Conservation (phyloP, 768 basidiomycete species). For the Pleurotus tuoliensis region DNA sequence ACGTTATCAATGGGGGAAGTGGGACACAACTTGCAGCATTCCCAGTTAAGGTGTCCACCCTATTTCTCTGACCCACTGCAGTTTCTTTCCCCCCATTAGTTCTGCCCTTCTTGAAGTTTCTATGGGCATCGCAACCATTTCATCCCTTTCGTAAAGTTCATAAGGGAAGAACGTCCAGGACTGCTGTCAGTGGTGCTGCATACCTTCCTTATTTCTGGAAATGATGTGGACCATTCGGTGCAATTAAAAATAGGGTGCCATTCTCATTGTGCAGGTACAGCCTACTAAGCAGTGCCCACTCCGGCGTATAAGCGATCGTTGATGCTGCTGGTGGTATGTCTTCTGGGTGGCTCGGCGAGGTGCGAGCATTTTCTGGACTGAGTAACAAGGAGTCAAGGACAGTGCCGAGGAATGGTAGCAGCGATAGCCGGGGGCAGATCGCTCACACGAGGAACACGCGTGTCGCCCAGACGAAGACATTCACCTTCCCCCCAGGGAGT, state of each 20-base stretch:
- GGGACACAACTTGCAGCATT: slow-evolving; percentile 53
- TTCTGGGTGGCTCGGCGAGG: no score
- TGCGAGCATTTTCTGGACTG: no score
- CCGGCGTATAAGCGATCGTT: neutral
- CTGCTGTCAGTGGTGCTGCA: slow-evolving; percentile 55
- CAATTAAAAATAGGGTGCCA: slow-evolving; percentile 2
- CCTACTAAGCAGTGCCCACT: neutral
- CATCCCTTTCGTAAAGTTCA: slow-evolving; percentile 58
- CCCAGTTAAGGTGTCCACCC: slow-evolving; percentile 66
- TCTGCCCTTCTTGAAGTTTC: slow-evolving; percentile 41
- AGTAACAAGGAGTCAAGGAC: no score
- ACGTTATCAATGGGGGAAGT: neutral
- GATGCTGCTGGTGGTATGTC: no score
- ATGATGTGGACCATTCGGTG: slow-evolving; percentile 12
- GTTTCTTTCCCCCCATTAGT: slow-evolving; percentile 51
- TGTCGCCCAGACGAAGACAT: neutral
- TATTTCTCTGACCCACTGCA: slow-evolving; percentile 28
- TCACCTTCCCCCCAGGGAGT: no score
- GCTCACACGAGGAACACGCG: neutral
- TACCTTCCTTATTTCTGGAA: slow-evolving; percentile 51
- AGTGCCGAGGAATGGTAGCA: neutral
- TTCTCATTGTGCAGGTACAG: neutral
- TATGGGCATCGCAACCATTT: slow-evolving; percentile 60
- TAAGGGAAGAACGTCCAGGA: slow-evolving; percentile 51
- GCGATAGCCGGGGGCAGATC: neutral